Evolutionary conservation across 495 filamentous ascomycete genomes (phyloP).

Genomic region (Niebla homalea): DNA sequence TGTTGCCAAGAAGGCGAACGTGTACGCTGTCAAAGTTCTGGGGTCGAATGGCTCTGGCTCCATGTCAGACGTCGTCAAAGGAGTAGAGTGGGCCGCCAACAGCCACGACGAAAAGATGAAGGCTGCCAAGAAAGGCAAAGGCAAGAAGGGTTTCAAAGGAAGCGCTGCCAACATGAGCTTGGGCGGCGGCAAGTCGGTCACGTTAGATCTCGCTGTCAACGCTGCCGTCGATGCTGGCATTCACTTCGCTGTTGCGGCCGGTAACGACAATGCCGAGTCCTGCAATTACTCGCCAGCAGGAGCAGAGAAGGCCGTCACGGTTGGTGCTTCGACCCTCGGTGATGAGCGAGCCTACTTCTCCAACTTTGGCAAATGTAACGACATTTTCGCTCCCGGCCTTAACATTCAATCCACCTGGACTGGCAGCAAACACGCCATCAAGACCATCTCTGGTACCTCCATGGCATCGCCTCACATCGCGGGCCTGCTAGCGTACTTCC

Average conservation of each 20-base stretch:
- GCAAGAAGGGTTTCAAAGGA: slow-evolving; percentile 90
- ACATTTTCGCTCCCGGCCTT: slow-evolving; percentile 95
- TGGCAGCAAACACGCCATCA: slow-evolving; percentile 81
- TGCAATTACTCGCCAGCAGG: slow-evolving; percentile 99
- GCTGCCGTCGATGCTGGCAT: slow-evolving; percentile 81
- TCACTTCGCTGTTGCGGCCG: slow-evolving; percentile 95
- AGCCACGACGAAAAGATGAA: slow-evolving; percentile 60
- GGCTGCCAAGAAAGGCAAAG: slow-evolving; percentile 64
- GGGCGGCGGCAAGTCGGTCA: slow-evolving; percentile 85
- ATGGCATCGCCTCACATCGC: slow-evolving; percentile 98
- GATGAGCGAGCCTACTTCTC: slow-evolving; percentile 99
- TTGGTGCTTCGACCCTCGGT: slow-evolving; percentile 82
- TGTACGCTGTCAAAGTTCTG: slow-evolving; percentile 96
- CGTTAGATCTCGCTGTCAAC: slow-evolving; percentile 86
- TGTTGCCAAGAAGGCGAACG: slow-evolving; percentile 95
- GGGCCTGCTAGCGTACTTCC: slow-evolving; percentile 92
- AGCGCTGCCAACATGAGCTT: slow-evolving; percentile 99
- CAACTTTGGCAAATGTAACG: slow-evolving; percentile 98
- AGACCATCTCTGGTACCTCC: slow-evolving; percentile 98
- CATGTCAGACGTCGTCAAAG: slow-evolving; percentile 97
- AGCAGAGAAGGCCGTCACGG: slow-evolving; percentile 84
- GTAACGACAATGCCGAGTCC: slow-evolving; percentile 96
- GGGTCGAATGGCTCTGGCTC: slow-evolving; percentile 93
- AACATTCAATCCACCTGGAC: slow-evolving; percentile 98
- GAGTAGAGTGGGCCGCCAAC: slow-evolving; percentile 88